These are phyloP conservation scores for Saccharomycopsis sp. DNA, from an alignment of 805 yeast species.

Conservation along the genomic window DNA sequence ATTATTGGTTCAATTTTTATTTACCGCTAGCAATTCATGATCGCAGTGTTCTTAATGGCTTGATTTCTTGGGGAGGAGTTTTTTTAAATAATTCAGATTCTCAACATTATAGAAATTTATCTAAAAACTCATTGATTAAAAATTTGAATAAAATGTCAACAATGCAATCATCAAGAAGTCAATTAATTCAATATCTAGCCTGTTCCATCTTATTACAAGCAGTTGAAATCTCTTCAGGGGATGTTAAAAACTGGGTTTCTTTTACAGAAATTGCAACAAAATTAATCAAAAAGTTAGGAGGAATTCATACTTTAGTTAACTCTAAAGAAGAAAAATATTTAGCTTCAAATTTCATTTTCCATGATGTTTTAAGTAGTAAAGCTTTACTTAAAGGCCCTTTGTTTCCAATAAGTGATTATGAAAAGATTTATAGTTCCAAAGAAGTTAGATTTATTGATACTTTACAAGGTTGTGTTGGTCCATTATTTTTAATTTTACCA, in stretches of 20 bases:
- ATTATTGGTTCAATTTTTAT: conserved; percentile 11
- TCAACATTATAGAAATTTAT: background rate
- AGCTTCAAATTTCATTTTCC: conserved; percentile 11
- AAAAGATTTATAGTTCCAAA: conserved; percentile 3
- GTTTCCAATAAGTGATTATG: conserved; percentile 6
- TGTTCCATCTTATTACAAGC: conserved; percentile 10
- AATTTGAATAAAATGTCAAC: background rate
- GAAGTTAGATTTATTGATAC: conserved; percentile 11
- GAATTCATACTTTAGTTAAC: conserved; percentile 2
- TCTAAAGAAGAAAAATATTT: conserved; percentile 12
- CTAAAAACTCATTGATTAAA: background rate
- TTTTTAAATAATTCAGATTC: conserved; percentile 1
- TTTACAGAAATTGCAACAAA: conserved; percentile 3
- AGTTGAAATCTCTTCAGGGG: conserved; percentile 15
- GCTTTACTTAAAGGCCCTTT: conserved; percentile 8
- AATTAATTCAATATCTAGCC: conserved; percentile 3
- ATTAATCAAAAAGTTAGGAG: conserved; percentile 8
- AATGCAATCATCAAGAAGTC: background rate
- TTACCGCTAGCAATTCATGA: conserved; percentile 12
- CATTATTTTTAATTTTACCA: conserved; percentile 12
- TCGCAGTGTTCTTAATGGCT: conserved; percentile 6
- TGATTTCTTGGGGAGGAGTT: conserved; percentile 15
- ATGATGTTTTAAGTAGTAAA: conserved; percentile 7
- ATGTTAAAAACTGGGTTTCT: conserved; percentile 11
- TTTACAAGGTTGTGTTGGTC: conserved; percentile 12